Evolutionary conservation across 192 early-diverging fungal genomes (phyloP).

Genomic region (Linnemannia hyalina): DNA sequence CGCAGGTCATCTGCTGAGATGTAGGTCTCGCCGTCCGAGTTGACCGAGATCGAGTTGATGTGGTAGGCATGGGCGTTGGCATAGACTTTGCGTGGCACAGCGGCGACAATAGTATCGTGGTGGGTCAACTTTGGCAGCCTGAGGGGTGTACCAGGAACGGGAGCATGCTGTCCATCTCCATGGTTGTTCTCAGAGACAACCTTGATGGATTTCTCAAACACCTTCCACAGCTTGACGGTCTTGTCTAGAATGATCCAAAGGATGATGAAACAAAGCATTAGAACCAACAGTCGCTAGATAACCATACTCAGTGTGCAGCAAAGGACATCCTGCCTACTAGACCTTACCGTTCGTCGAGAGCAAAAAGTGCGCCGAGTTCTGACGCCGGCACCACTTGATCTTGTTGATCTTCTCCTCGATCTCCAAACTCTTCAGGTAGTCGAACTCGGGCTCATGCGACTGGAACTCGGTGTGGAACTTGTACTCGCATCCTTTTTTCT

Average conservation of each 20-base stretch:
- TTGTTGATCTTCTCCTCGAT: slow-evolving; percentile 99
- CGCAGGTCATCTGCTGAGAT: slow-evolving; percentile 97
- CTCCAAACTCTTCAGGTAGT: slow-evolving; percentile 98
- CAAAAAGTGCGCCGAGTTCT: slow-evolving; percentile 96
- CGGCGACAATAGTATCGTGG: slow-evolving; percentile 96
- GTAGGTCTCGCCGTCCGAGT: slow-evolving; percentile 98
- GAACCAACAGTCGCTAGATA: too few species aligned
- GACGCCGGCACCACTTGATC: slow-evolving; percentile 97
- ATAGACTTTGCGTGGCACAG: slow-evolving; percentile 95
- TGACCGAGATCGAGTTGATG: slow-evolving; percentile 99
- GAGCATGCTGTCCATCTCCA: slow-evolving; percentile 67
- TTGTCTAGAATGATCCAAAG: slow-evolving; percentile 76
- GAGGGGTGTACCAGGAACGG: slow-evolving; percentile 61
- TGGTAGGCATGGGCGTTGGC: slow-evolving; percentile 98
- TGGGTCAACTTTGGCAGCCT: slow-evolving; percentile 90
- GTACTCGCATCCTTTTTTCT: slow-evolving; percentile 99
- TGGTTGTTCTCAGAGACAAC: slow-evolving; percentile 94
- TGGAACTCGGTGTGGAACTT: slow-evolving; percentile 99
- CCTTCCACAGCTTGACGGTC: slow-evolving; percentile 99
- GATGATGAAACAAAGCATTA: neutral
- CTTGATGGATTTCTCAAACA: slow-evolving; percentile 98
- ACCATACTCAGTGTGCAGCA: neutral
- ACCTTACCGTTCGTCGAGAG: slow-evolving; percentile 93
- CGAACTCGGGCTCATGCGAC: slow-evolving; percentile 99
- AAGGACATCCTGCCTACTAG: neutral